Evolutionary conservation across 31 red algal species (phyloP).

Genomic region (Odonthalia washingtoniensis): DNA sequence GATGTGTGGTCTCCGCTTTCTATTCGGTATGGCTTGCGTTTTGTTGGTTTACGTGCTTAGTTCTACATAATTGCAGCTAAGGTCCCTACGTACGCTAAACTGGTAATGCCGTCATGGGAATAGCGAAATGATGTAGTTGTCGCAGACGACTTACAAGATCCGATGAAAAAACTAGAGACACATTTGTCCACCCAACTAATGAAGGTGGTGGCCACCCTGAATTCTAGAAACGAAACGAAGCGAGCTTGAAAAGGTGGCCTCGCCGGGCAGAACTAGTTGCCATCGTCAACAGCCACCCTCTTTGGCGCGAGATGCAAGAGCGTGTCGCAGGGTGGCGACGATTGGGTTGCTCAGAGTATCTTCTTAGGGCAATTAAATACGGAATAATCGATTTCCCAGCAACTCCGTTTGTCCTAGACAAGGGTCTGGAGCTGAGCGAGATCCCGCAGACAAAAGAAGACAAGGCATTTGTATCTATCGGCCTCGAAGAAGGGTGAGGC

Average conservation of each 20-base stretch:
- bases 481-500: constrained; percentile 11
- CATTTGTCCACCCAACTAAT: constrained; percentile 4
- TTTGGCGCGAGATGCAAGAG: not conserved
- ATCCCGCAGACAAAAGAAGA: constrained; percentile 29
- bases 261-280: not conserved
- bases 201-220: constrained; percentile 11
- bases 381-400: constrained; percentile 14
- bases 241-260: not conserved
- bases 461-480: not conserved
- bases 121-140: not conserved
- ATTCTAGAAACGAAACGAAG: constrained; percentile 7
- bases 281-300: not conserved
- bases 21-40: constrained; percentile 20
- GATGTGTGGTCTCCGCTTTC: constrained; percentile 34
- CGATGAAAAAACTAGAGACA: constrained; percentile 9
- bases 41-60: constrained; percentile 24
- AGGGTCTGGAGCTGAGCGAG: not conserved
- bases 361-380: constrained; percentile 22
- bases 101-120: constrained; percentile 34
- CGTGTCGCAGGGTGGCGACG: not conserved
- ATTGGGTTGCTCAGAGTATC: not conserved
- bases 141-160: constrained; percentile 20
- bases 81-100: constrained; percentile 31
- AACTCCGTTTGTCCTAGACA: not conserved
- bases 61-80: constrained; percentile 38